Conservation (phyloP, 2,329 filamentous ascomycete species). For the Talaromyces sp. region DNA sequence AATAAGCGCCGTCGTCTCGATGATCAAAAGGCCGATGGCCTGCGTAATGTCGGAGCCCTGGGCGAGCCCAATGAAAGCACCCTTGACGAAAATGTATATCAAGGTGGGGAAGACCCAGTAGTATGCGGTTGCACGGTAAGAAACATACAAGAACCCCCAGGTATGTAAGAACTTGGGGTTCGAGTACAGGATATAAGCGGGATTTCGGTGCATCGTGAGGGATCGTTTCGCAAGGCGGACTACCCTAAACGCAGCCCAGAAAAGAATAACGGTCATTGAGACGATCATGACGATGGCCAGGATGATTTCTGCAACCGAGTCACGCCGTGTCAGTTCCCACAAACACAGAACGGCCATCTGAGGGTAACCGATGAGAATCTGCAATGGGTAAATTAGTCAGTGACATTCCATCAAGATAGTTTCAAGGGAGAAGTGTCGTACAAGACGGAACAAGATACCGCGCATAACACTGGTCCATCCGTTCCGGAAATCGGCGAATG, state of each 20-base stretch:
- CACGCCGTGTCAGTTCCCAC: constrained; percentile 84
- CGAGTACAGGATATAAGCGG: constrained; percentile 93
- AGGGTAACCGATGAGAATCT: constrained; percentile 83
- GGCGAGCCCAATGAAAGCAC: constrained; percentile 79
- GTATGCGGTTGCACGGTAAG: constrained; percentile 92
- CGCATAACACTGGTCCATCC: constrained; percentile 91
- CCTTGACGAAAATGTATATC: constrained; percentile 76
- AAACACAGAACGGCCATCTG: constrained; percentile 86
- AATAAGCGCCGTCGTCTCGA: constrained; percentile 76
- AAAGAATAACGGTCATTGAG: constrained; percentile 70
- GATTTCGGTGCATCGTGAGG: constrained; percentile 87
- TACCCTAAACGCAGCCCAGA: constrained; percentile 85
- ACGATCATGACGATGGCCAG: constrained; percentile 86
- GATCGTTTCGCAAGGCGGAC: constrained; percentile 84
- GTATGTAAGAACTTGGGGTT: constrained; percentile 90
- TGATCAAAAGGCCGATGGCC: constrained; percentile 76
- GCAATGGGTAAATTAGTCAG: constrained; percentile 3
- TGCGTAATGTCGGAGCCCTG: constrained; percentile 69
- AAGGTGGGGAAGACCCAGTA: constrained; percentile 85
- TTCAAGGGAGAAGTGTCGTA: constrained; percentile 17
- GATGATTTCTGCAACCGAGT: constrained; percentile 81
- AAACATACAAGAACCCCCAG: constrained; percentile 96
- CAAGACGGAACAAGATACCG: constrained; percentile 84
- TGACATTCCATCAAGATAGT: too few species aligned
- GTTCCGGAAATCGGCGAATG: constrained; percentile 89